These are phyloP conservation scores for Aphanomyces astaci DNA, from an alignment of 352 stramenopile species.

Conservation along the genomic window DNA sequence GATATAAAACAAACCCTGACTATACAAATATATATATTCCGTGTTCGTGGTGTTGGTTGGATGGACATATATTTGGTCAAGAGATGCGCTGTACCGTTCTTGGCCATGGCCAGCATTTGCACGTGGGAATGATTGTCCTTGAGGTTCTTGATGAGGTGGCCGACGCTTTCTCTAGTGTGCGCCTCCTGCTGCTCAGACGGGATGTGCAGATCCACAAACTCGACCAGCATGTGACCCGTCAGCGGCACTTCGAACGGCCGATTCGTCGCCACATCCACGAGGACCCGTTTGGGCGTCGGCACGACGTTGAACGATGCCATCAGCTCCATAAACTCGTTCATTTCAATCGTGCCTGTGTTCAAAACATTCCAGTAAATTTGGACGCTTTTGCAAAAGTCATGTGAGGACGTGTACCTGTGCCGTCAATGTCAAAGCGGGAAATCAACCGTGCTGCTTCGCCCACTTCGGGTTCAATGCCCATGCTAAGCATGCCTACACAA, in stretches of 20 bases:
- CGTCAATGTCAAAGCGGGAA: constrained; percentile 63
- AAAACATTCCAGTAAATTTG: not conserved
- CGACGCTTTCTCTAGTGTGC: constrained; percentile 53
- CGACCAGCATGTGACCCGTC: constrained; percentile 46
- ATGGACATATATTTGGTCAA: too few species aligned
- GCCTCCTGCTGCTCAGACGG: constrained; percentile 55
- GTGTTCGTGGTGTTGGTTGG: too few species aligned
- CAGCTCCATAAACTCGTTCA: constrained; percentile 72
- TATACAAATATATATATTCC: too few species aligned
- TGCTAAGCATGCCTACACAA: constrained; percentile 15
- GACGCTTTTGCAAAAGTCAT: not conserved
- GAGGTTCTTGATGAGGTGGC: constrained; percentile 72
- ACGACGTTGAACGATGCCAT: constrained; percentile 40
- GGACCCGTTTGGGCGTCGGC: constrained; percentile 39
- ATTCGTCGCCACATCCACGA: constrained; percentile 57
- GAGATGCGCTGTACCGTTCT: constrained; percentile 28
- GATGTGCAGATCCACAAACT: constrained; percentile 74
- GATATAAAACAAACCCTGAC: too few species aligned
- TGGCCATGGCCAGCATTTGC: constrained; percentile 74
- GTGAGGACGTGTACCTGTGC: constrained; percentile 25
- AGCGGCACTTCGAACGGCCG: constrained; percentile 50
- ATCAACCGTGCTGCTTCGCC: constrained; percentile 60
- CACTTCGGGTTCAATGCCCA: constrained; percentile 42
- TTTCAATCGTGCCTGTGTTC: constrained; percentile 43
- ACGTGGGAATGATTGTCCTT: constrained; percentile 64